Conservation (phyloP, 495 filamentous ascomycete genomes). For the Podospora fimiseda region DNA sequence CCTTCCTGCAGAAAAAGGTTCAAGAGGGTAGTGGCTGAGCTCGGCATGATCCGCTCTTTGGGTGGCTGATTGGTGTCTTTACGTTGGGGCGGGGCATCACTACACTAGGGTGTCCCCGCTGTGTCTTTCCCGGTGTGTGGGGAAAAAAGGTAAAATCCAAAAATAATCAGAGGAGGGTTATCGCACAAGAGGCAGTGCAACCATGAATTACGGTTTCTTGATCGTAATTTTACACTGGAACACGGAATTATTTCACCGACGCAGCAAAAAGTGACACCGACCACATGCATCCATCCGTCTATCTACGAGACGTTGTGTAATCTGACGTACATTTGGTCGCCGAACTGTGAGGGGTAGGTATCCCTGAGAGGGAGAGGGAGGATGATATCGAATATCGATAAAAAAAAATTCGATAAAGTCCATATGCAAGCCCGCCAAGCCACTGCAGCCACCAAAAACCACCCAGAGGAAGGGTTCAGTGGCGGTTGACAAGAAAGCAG, state of each 20-base stretch:
- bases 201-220: slow-evolving; percentile 18
- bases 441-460: neutral
- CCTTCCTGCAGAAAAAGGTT: too few relatives aligned
- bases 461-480: neutral
- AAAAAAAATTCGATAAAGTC: too few relatives aligned
- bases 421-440: too few relatives aligned
- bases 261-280: neutral
- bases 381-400: neutral
- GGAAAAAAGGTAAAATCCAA: slow-evolving; percentile 31
- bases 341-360: slow-evolving; percentile 13
- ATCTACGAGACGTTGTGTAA: too few relatives aligned
- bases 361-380: slow-evolving; percentile 10
- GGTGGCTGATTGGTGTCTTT: slow-evolving; percentile 21
- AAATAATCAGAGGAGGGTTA: slow-evolving; percentile 27
- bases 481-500: too few relatives aligned
- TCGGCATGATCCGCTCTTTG: slow-evolving; percentile 3
- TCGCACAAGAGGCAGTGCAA: slow-evolving; percentile 24
- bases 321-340: slow-evolving; percentile 7
- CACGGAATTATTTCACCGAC: slow-evolving; percentile 5
- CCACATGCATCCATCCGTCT: neutral
- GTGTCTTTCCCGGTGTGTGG: slow-evolving; percentile 15
- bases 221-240: slow-evolving; percentile 1
- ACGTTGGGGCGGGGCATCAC: slow-evolving; percentile 12
- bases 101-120: neutral
- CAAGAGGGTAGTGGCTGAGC: slow-evolving; percentile 23